These are phyloP conservation scores for Viola pubescens DNA, from an alignment of 441 rosid genomes.

Conservation along the genomic window DNA sequence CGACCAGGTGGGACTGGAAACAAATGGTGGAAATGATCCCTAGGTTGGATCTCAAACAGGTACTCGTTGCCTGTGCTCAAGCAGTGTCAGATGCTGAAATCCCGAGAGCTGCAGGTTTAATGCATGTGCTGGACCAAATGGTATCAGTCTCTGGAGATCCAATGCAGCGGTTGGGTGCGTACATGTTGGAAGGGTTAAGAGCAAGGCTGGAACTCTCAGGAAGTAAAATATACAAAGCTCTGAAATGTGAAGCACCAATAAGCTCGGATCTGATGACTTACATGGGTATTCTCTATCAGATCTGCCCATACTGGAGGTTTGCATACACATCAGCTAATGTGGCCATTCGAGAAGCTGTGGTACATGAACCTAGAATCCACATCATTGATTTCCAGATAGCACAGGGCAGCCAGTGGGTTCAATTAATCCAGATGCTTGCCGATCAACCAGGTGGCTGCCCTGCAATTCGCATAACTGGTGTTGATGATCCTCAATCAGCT, in stretches of 20 bases:
- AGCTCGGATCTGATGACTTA: slow-evolving; percentile 57
- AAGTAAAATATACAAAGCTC: slow-evolving; percentile 46
- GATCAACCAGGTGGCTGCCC: slow-evolving; percentile 49
- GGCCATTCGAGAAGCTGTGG: slow-evolving; percentile 41
- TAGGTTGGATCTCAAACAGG: slow-evolving; percentile 34
- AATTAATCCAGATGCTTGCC: slow-evolving; percentile 38
- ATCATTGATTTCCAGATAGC: slow-evolving; percentile 71
- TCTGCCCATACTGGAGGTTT: slow-evolving; percentile 65
- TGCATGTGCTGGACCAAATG: slow-evolving; percentile 49
- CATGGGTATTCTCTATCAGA: slow-evolving; percentile 43
- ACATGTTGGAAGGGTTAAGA: slow-evolving; percentile 61
- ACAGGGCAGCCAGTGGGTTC: slow-evolving; percentile 57
- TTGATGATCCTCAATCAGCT: slow-evolving; percentile 56
- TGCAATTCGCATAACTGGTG: slow-evolving; percentile 44
- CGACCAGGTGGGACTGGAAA: slow-evolving; percentile 23
- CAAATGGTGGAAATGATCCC: slow-evolving; percentile 35
- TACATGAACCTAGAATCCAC: slow-evolving; percentile 45
- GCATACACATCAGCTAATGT: slow-evolving; percentile 52
- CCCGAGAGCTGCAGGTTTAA: slow-evolving; percentile 31
- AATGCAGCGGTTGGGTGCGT: slow-evolving; percentile 51
- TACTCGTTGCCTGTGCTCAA: slow-evolving; percentile 44
- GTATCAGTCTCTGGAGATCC: slow-evolving; percentile 61
- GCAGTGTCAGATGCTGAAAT: slow-evolving; percentile 34
- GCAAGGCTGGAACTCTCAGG: slow-evolving; percentile 62
- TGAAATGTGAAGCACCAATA: slow-evolving; percentile 46